Base-by-base conservation (phyloP, 148 eudicot species). In the Pouteria glomerata region DNA sequence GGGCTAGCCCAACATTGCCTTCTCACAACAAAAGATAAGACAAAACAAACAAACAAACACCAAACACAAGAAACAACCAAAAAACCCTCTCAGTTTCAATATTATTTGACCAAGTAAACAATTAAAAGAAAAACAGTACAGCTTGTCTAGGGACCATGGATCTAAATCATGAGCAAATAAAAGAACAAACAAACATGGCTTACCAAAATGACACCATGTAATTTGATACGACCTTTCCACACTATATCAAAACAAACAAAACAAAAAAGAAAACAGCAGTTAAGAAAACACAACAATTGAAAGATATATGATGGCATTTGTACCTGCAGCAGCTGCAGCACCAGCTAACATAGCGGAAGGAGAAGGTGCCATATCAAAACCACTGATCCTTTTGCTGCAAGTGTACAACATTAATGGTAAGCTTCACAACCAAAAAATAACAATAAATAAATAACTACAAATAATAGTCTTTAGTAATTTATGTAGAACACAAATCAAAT, bases 351-450 rank as follows among this genome's bases (percentile, higher is more conserved):
- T 60, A 57, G 96, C 93, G 79, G 97, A 80, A 75, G 92, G 79
- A 65, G 97, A 97, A 73, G 99, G 97, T 21, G 99, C 94, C 99
- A 96, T 92, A 82, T 96, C 97, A 71, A 96, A 96, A 71, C 96
- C 97, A 64, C 97, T 96, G 63, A 90, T 74, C 82, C 97, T 92
- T 88, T 92, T 92, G 83, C 97, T 96, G 94, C 76, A 79, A 75
- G 79, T 31, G 70, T 52, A 76, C 1, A 67, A 47, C 56, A 82
- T 64, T 72, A 73, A 48, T 7, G 52, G 3, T 10, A 27, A 57
- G 16, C 16, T 27, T 27, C 10, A 57, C 26, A 19, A 14, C 8
- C 2, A 7, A 27, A 26, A 6, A 57, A 26, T 4, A 4, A 27
- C 61, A 24, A 39, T 4, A 39, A n/a, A n/a, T n/a, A n/a, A n/a